A percentile compares a stretch with the other conserved stretches of the same genome.
phyloP scores from a whole-genome alignment of 805 yeast genomes.

The Saturnispora sekii region DNA sequence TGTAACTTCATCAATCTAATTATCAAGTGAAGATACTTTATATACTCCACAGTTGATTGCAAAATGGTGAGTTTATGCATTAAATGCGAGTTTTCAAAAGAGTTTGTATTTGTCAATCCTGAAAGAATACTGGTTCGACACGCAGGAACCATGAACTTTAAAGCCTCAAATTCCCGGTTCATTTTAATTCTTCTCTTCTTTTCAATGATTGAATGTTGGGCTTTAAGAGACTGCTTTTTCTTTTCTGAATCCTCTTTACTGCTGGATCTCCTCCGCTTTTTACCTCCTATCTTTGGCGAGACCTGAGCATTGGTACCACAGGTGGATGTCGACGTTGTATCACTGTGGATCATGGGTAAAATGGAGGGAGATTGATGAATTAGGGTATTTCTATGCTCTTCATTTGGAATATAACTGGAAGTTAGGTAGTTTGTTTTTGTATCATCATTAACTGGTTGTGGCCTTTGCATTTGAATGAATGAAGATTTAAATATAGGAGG shows the following conservation, averaged over 20 bases:
- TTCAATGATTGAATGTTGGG: slow-evolving; percentile 70
- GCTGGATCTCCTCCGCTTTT: slow-evolving; percentile 20
- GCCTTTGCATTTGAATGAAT: slow-evolving; percentile 34
- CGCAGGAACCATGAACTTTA: slow-evolving; percentile 70
- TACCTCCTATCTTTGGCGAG: slow-evolving; percentile 2
- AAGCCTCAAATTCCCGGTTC: slow-evolving; percentile 75
- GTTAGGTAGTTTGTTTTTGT: slow-evolving; percentile 23
- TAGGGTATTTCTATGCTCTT: slow-evolving; percentile 19
- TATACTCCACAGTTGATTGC: slow-evolving; percentile 77
- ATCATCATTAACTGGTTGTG: not conserved
- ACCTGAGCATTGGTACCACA: no score
- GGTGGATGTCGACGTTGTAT: not conserved
- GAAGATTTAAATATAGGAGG: slow-evolving; percentile 41
- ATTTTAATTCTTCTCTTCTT: slow-evolving; percentile 69
- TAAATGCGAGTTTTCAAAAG: slow-evolving; percentile 24
- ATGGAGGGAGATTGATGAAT: slow-evolving; percentile 25
- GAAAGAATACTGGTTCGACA: slow-evolving; percentile 42
- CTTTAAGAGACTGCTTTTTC: slow-evolving; percentile 39
- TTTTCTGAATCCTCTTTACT: slow-evolving; percentile 29
- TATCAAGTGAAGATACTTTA: slow-evolving; percentile 56
- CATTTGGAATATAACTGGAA: slow-evolving; percentile 22
- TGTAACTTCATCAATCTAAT: slow-evolving; percentile 42
- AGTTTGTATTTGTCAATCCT: slow-evolving; percentile 19
- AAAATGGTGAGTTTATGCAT: slow-evolving; percentile 75
- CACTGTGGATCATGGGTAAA: slow-evolving; percentile 23